Evolutionary conservation across 345 rosid species (phyloP).

Genomic region (Psidium friedrichsthalianum): DNA sequence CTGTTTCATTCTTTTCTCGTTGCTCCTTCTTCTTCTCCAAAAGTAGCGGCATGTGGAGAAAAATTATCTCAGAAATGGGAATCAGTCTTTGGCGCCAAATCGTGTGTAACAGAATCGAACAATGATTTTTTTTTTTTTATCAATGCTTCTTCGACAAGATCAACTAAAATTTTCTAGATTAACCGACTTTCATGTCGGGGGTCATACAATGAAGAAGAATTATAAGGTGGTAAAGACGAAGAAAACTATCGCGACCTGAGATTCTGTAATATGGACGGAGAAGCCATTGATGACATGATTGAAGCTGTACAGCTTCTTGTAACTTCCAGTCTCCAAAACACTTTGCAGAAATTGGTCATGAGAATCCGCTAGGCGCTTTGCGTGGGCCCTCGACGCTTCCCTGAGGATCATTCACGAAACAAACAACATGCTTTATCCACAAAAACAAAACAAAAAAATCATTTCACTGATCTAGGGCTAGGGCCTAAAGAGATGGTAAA

Average conservation of each 20-base stretch:
- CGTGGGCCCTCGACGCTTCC: conserved; percentile 26
- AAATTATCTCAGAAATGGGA: neutral
- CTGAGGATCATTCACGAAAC: conserved; percentile 4
- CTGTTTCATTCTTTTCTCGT: neutral
- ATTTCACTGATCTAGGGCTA: neutral
- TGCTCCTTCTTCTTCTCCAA: neutral
- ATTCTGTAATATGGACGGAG: conserved; percentile 54
- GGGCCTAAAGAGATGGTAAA: neutral
- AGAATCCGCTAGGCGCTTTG: conserved; percentile 37
- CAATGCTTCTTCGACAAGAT: neutral
- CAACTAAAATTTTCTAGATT: neutral
- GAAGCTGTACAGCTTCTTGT: conserved; percentile 76
- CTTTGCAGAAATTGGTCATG: conserved; percentile 54
- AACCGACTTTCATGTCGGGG: neutral
- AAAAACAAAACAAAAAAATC: neutral
- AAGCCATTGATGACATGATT: conserved; percentile 69
- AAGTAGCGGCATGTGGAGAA: neutral
- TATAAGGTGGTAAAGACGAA: neutral
- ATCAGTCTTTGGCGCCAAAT: no score
- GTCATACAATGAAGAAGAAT: neutral
- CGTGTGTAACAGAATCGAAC: no score
- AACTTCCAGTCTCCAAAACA: conserved; percentile 48
- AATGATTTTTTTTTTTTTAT: neutral
- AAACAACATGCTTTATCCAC: neutral
- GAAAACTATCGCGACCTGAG: conserved; percentile 31